phyloP scores from a whole-genome alignment of 768 basidiomycete genomes.

The Tulasnella sp. region DNA sequence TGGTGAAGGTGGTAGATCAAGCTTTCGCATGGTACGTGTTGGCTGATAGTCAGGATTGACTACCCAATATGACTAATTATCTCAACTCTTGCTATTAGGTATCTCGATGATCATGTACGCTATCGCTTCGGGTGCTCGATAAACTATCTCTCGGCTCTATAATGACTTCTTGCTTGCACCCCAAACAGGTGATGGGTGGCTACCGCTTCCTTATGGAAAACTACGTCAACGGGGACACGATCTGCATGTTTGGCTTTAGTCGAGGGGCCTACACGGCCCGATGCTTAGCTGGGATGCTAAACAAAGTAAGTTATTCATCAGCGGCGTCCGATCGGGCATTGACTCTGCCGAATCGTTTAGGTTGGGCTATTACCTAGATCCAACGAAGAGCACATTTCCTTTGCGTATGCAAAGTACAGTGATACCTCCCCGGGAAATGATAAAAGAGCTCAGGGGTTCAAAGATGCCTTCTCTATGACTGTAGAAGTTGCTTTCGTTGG shows the following conservation, averaged over 20 bases:
- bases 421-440: background rate
- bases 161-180: background rate
- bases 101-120: constrained; percentile 61
- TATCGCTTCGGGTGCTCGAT: too few relatives aligned
- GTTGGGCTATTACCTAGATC: constrained; percentile 35
- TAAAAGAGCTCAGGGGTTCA: background rate
- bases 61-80: background rate
- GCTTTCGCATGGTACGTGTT: constrained; percentile 67
- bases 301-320: constrained; percentile 22
- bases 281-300: constrained; percentile 35
- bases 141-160: too few relatives aligned
- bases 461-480: constrained; percentile 12
- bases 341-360: background rate
- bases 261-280: constrained; percentile 36
- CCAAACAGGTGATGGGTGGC: constrained; percentile 24
- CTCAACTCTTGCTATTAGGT: constrained; percentile 51
- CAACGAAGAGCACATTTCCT: constrained; percentile 37
- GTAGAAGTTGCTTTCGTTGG: constrained; percentile 35
- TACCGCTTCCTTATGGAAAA: constrained; percentile 30
- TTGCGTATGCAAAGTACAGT: constrained; percentile 31
- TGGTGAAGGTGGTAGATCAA: constrained; percentile 64
- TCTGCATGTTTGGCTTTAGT: constrained; percentile 37
- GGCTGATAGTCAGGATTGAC: background rate
- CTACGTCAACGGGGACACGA: constrained; percentile 24
- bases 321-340: background rate